phyloP scores from a whole-genome alignment of 1,139 yeast species.

The Blastobotrys raffinosifermentans region DNA sequence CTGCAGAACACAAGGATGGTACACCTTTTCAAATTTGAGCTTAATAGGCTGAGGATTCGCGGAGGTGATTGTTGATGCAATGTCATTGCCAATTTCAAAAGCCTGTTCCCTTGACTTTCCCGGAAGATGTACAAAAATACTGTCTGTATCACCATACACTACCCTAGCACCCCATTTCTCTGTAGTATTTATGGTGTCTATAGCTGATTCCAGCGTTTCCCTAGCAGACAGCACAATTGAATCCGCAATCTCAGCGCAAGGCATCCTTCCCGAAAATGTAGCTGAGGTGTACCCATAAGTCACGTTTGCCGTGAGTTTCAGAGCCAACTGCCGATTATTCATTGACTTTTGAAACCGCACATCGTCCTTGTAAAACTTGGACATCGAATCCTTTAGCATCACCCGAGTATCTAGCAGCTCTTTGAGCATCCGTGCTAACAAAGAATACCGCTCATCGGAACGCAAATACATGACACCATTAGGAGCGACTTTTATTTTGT shows the following conservation, averaged over 20 bases:
- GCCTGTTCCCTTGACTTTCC: slow-evolving; percentile 77
- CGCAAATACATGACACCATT: slow-evolving; percentile 80
- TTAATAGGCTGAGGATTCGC: slow-evolving; percentile 74
- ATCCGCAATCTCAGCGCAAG: slow-evolving; percentile 91
- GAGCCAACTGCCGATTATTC: slow-evolving; percentile 76
- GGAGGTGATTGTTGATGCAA: slow-evolving; percentile 59
- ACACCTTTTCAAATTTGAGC: slow-evolving; percentile 87
- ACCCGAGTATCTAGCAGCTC: slow-evolving; percentile 78
- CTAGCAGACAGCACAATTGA: slow-evolving; percentile 89
- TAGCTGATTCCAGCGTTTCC: slow-evolving; percentile 70
- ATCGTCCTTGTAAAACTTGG: slow-evolving; percentile 39
- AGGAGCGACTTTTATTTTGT: slow-evolving; percentile 66
- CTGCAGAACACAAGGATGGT: slow-evolving; percentile 74
- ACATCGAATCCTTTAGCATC: slow-evolving; percentile 72
- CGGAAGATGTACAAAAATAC: slow-evolving; percentile 83
- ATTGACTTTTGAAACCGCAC: slow-evolving; percentile 49
- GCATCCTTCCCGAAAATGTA: slow-evolving; percentile 94
- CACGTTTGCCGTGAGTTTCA: slow-evolving; percentile 87
- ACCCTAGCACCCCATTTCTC: slow-evolving; percentile 78
- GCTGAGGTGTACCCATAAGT: slow-evolving; percentile 97
- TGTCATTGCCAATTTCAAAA: slow-evolving; percentile 61
- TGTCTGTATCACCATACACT: slow-evolving; percentile 95
- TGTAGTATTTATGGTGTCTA: slow-evolving; percentile 57
- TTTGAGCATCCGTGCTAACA: slow-evolving; percentile 74
- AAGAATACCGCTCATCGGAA: slow-evolving; percentile 57